Evolutionary conservation across 106 monocot species (phyloP).

Genomic region (Chionographis japonica): DNA sequence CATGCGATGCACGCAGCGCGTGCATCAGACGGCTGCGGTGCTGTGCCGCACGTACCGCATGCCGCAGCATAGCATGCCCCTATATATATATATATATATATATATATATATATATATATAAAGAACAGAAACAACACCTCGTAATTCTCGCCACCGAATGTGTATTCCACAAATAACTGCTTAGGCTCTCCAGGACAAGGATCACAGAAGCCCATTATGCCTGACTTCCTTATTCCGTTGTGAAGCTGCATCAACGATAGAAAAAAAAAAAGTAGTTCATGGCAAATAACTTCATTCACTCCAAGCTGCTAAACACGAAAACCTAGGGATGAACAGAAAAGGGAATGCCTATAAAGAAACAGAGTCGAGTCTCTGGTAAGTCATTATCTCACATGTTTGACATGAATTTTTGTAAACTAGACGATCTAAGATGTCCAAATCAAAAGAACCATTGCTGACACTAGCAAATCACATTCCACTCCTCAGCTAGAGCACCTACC

Average conservation of each 20-base stretch:
- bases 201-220: constrained; percentile 99
- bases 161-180: constrained; percentile 70
- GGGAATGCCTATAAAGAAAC: background rate
- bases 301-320: background rate
- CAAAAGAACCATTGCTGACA: no score
- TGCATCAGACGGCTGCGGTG: no score
- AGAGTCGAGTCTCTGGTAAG: no score
- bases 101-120: background rate
- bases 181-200: constrained; percentile 83
- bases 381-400: no score
- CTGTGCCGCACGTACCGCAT: no score
- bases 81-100: background rate
- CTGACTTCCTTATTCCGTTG: constrained; percentile 87
- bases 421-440: no score
- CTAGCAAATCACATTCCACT: no score
- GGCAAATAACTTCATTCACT: no score
- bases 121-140: constrained; percentile 33
- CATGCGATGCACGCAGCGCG: no score
- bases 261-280: background rate
- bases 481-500: no score
- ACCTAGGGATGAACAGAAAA: background rate
- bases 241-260: constrained; percentile 57
- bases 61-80: no score
- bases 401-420: no score
- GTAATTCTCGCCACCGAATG: constrained; percentile 38